Conservation (phyloP, 2,329 filamentous ascomycete species). For the Teratosphaeriaceae sp. region DNA sequence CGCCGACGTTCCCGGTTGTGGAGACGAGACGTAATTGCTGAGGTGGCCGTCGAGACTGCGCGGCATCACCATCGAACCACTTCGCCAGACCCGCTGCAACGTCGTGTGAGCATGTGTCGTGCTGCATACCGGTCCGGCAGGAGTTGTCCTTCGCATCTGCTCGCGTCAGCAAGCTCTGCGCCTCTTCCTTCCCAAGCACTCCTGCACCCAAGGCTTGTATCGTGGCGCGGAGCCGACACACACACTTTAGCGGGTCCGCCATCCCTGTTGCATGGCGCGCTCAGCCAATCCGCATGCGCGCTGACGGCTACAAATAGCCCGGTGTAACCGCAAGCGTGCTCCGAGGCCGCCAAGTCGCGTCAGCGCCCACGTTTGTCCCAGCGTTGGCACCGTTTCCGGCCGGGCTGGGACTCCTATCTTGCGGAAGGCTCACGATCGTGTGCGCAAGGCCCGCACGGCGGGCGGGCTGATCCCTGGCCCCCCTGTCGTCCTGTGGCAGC, state of each 20-base stretch:
- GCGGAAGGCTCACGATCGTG: constrained; percentile 4
- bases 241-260: not conserved
- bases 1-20: no score
- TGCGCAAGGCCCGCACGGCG: constrained; percentile 1
- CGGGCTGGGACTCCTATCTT: constrained; percentile 5
- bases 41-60: no score
- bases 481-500: constrained; percentile 1
- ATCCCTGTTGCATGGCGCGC: constrained; percentile 1
- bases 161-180: not conserved
- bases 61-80: no score
- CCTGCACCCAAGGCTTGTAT: not conserved
- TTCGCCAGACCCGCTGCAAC: not conserved
- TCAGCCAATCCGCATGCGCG: not conserved
- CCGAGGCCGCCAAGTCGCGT: not conserved
- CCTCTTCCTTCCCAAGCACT: not conserved
- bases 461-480: constrained; percentile 1
- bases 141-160: not conserved
- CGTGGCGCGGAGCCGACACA: not conserved
- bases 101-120: not conserved
- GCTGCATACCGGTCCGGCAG: not conserved
- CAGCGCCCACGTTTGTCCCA: constrained; percentile 3
- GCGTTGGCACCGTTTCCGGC: constrained; percentile 5
- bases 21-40: no score
- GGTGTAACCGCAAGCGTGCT: constrained; percentile 2
- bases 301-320: constrained; percentile 1